Conservation (phyloP, 202 grass and related monocot species). For the Zoysia matrella region DNA sequence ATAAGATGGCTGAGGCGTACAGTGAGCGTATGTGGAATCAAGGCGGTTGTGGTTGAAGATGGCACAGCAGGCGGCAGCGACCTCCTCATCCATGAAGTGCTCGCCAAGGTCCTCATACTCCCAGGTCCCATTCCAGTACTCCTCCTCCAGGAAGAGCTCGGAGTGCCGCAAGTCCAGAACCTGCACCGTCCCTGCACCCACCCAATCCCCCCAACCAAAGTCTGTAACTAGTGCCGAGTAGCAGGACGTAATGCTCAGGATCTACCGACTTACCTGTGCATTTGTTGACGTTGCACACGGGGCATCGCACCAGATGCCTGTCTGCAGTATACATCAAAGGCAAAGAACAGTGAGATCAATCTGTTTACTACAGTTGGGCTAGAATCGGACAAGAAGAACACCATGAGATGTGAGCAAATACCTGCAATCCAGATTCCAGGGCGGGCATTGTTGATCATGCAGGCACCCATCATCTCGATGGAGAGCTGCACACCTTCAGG, state of each 20-base stretch:
- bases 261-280: conserved; percentile 64
- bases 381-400: neutral
- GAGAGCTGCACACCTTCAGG: conserved; percentile 6
- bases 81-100: conserved; percentile 52
- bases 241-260: neutral
- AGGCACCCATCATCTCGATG: conserved; percentile 64
- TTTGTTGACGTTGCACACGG: conserved; percentile 62
- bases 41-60: conserved; percentile 64
- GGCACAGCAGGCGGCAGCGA: conserved; percentile 51
- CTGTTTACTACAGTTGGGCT: conserved; percentile 1
- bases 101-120: conserved; percentile 71
- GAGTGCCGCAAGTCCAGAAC: conserved; percentile 79
- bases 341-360: conserved; percentile 9
- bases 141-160: conserved; percentile 81
- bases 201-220: conserved; percentile 24
- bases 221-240: conserved; percentile 27
- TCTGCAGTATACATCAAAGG: conserved; percentile 56
- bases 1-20: conserved; percentile 48
- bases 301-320: conserved; percentile 79
- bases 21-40: conserved; percentile 20
- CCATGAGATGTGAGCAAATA: conserved; percentile 20
- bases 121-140: conserved; percentile 66
- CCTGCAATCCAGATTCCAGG: conserved; percentile 94
- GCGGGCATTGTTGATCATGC: conserved; percentile 57
- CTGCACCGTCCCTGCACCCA: conserved; percentile 82